phyloP scores from a whole-genome alignment of 139 green algal species.

The Nannochloris sp. region DNA sequence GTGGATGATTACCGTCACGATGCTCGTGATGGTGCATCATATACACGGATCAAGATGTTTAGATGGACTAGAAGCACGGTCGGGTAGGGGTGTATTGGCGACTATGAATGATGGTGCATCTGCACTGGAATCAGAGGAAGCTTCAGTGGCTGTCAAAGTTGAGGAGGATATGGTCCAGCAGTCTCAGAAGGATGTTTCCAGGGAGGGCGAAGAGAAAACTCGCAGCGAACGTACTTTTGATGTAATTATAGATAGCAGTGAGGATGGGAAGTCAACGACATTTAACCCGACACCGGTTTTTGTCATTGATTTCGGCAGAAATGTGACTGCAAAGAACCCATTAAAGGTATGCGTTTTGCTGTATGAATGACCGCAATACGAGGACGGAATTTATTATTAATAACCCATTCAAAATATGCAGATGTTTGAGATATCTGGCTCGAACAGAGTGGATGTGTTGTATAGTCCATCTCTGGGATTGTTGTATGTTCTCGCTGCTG shows the following conservation, averaged over 20 bases:
- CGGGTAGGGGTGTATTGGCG: no score
- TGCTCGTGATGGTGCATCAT: no score
- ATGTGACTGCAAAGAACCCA: slow-evolving; percentile 15
- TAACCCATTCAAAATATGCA: not conserved
- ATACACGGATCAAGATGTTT: no score
- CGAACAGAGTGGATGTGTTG: slow-evolving; percentile 18
- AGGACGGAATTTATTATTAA: no score
- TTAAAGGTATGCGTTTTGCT: slow-evolving; percentile 4
- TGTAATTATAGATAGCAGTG: slow-evolving; percentile 10
- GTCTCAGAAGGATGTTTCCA: not conserved
- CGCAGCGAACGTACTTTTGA: not conserved
- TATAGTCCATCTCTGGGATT: slow-evolving; percentile 10
- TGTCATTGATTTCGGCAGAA: slow-evolving; percentile 24
- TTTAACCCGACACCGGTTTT: slow-evolving; percentile 8
- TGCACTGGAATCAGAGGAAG: no score
- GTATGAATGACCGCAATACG: no score
- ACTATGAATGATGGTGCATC: no score
- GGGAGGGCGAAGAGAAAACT: not conserved
- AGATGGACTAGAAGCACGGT: no score
- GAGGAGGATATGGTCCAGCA: not conserved
- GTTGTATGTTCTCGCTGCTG: slow-evolving; percentile 18
- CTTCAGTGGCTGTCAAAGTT: no score
- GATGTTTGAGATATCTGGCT: not conserved
- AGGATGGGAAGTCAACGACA: slow-evolving; percentile 2
- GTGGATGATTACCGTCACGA: no score